Conservation (phyloP, 371 early-diverging fungal species). For the Thermomucor indicae-seudaticae region DNA sequence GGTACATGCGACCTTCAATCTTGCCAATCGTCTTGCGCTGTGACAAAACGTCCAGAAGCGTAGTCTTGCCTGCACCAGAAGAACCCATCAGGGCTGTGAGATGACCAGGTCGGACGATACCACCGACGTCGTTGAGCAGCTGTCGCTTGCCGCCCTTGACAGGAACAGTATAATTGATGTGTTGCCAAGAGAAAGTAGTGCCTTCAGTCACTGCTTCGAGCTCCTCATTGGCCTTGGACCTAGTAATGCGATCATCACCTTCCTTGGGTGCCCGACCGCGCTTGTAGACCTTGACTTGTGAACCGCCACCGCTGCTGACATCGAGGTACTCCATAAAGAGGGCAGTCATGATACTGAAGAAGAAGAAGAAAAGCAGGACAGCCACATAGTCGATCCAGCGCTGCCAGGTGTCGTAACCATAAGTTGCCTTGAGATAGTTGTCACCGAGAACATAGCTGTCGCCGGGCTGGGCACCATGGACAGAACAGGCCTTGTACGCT, state of each 20-base stretch:
- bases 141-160: constrained; percentile 51
- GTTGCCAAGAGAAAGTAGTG: constrained; percentile 56
- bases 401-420: constrained; percentile 39
- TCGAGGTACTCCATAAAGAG: constrained; percentile 52
- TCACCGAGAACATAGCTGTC: constrained; percentile 38
- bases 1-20: constrained; percentile 66
- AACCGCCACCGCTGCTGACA: constrained; percentile 50
- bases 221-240: constrained; percentile 1
- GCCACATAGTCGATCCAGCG: constrained; percentile 63
- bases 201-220: constrained; percentile 39
- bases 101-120: constrained; percentile 56
- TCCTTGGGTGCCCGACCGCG: constrained; percentile 29
- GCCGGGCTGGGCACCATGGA: constrained; percentile 52
- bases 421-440: constrained; percentile 41
- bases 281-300: constrained; percentile 56
- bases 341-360: constrained; percentile 49
- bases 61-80: constrained; percentile 89
- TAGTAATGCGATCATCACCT: constrained; percentile 14
- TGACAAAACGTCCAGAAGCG: constrained; percentile 80
- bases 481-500: constrained; percentile 50
- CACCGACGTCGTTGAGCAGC: constrained; percentile 50
- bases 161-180: constrained; percentile 56
- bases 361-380: constrained; percentile 47
- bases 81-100: constrained; percentile 84
- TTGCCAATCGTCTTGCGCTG: constrained; percentile 78